A percentile compares a stretch with the other conserved stretches of the same genome.
phyloP scores from a whole-genome alignment of 371 early-diverging fungal genomes.

The Mortierella sp. region DNA sequence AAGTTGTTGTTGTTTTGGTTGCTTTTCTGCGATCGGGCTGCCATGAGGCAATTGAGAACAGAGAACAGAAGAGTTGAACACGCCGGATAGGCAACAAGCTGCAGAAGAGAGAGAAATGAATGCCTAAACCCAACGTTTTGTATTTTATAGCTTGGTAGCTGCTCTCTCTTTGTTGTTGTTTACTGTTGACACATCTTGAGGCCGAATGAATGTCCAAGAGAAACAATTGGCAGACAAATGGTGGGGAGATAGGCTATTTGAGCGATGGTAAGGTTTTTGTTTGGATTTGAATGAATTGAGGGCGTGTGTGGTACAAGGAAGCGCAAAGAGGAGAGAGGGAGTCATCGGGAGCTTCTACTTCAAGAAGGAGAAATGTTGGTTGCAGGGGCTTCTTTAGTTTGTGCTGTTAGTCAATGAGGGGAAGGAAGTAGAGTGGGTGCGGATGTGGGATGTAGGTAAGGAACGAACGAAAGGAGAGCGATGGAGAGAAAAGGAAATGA shows the following conservation, averaged over 20 bases:
- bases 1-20: neutral
- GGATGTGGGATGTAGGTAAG: neutral
- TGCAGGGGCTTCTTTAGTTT: neutral
- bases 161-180: neutral
- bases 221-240: neutral
- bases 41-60: neutral
- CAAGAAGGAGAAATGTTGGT: neutral
- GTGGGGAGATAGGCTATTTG: constrained; percentile 7
- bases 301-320: neutral
- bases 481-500: neutral
- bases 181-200: neutral
- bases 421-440: no score
- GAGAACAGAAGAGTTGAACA: neutral
- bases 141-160: neutral
- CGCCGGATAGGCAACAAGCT: neutral
- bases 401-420: neutral
- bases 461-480: neutral
- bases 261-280: constrained; percentile 6
- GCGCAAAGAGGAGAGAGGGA: neutral
- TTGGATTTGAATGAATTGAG: neutral
- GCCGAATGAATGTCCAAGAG: neutral
- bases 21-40: neutral
- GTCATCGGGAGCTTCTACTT: neutral
- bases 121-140: constrained; percentile 1
- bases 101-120: neutral